A percentile compares a stretch with the other conserved stretches of the same genome.
Evolutionary conservation across 2,329 filamentous ascomycete species (phyloP).

Genomic region (Clonostachys byssicola): DNA sequence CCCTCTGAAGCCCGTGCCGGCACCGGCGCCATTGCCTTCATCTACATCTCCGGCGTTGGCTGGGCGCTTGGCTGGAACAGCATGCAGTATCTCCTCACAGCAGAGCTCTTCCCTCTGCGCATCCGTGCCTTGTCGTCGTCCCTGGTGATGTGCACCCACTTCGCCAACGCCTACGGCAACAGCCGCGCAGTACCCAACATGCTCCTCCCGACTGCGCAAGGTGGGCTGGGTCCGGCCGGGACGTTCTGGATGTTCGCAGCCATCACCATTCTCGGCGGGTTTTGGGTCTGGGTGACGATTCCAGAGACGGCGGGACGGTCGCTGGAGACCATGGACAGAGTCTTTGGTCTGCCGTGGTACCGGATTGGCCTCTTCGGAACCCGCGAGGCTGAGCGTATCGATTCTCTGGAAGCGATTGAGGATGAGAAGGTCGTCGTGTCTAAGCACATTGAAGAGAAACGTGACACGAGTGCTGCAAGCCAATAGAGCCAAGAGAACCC

Average conservation of each 20-base stretch:
- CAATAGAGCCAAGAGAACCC: too few relatives aligned
- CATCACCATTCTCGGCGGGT: conserved; percentile 3
- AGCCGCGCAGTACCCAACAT: conserved; percentile 1
- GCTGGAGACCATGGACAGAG: not conserved
- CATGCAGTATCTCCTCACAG: conserved; percentile 32
- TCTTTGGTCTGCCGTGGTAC: conserved; percentile 1
- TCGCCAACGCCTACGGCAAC: conserved; percentile 1
- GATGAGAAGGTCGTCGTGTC: conserved; percentile 26
- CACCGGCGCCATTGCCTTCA: conserved; percentile 28
- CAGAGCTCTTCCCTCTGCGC: conserved; percentile 32
- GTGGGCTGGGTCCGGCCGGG: not conserved
- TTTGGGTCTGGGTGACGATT: conserved; percentile 1
- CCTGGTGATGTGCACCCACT: conserved; percentile 35
- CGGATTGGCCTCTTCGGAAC: not conserved
- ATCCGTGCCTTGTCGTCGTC: conserved; percentile 29
- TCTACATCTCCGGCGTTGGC: conserved; percentile 31
- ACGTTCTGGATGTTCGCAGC: conserved; percentile 7
- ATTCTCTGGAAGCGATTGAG: not conserved
- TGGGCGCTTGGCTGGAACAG: conserved; percentile 37
- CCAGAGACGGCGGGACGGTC: conserved; percentile 1
- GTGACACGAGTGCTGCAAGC: too few relatives aligned
- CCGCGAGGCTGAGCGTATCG: not conserved
- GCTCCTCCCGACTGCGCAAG: not conserved
- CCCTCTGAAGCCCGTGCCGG: conserved; percentile 14
- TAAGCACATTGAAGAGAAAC: too few relatives aligned